These are phyloP conservation scores for Piper longum DNA, from an alignment of 164 flowering plant genomes.

Conservation along the genomic window DNA sequence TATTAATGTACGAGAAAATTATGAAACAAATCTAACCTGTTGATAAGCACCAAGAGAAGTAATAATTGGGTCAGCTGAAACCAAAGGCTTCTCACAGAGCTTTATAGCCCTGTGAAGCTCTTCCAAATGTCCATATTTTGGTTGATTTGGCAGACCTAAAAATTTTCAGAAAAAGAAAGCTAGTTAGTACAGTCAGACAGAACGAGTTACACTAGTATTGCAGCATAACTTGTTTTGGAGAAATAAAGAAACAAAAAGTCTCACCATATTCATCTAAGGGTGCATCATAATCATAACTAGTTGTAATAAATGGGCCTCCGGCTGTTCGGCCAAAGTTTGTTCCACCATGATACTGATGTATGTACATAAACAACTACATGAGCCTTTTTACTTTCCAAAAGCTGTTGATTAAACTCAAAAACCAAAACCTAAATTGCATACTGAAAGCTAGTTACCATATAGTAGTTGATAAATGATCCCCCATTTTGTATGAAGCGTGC, in stretches of 20 bases:
- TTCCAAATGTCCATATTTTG: conserved; percentile 85
- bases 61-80: conserved; percentile 69
- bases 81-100: conserved; percentile 60
- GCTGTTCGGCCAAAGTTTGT: conserved; percentile 96
- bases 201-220: too few species aligned
- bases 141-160: conserved; percentile 74
- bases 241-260: not conserved
- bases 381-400: not conserved
- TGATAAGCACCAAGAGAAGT: conserved; percentile 44
- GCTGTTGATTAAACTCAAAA: not conserved
- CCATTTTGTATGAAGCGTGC: conserved; percentile 85
- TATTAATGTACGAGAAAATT: not conserved
- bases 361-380: not conserved
- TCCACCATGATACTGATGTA: conserved; percentile 82
- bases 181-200: too few species aligned
- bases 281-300: conserved; percentile 97
- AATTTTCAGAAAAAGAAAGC: not conserved
- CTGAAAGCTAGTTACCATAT: conserved; percentile 45
- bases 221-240: not conserved
- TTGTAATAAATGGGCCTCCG: conserved; percentile 93
- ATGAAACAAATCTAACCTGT: conserved; percentile 4
- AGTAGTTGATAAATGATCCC: conserved; percentile 78
- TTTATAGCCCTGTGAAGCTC: conserved; percentile 82
- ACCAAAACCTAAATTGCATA: not conserved
- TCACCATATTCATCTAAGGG: conserved; percentile 98